phyloP scores from a whole-genome alignment of 345 rosid species.

The Turritis glabra region DNA sequence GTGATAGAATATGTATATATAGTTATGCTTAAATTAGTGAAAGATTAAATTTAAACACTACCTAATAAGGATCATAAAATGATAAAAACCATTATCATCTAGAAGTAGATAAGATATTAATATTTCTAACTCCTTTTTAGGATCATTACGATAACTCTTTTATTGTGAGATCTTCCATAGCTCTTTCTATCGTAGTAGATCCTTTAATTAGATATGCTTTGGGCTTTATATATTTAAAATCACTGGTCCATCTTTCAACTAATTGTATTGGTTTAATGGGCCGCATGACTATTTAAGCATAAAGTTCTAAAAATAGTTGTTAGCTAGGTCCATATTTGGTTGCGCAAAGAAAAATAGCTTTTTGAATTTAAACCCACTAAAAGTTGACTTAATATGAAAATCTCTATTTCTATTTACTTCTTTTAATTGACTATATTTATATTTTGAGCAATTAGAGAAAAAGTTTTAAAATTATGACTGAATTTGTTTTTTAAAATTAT shows the following conservation, averaged over 20 bases:
- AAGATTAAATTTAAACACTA: not conserved
- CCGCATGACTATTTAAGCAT: not conserved
- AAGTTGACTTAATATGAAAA: too few species aligned
- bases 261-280: not conserved
- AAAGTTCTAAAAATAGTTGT: not conserved
- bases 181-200: not conserved
- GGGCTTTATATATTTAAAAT: not conserved
- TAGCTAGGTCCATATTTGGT: not conserved
- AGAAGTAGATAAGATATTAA: not conserved
- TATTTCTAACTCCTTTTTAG: not conserved
- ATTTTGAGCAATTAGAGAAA: too few species aligned
- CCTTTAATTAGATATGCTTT: too few species aligned
- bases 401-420: too few species aligned
- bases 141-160: not conserved
- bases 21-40: slow-evolving; percentile 18
- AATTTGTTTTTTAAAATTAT: too few species aligned
- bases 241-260: not conserved
- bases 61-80: not conserved
- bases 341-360: too few species aligned
- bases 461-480: too few species aligned
- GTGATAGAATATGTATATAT: not conserved
- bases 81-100: too few species aligned
- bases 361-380: too few species aligned
- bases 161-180: not conserved
- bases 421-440: too few species aligned